phyloP scores from a whole-genome alignment of 257 asterid genomes.

The Ilex aquifolium region DNA sequence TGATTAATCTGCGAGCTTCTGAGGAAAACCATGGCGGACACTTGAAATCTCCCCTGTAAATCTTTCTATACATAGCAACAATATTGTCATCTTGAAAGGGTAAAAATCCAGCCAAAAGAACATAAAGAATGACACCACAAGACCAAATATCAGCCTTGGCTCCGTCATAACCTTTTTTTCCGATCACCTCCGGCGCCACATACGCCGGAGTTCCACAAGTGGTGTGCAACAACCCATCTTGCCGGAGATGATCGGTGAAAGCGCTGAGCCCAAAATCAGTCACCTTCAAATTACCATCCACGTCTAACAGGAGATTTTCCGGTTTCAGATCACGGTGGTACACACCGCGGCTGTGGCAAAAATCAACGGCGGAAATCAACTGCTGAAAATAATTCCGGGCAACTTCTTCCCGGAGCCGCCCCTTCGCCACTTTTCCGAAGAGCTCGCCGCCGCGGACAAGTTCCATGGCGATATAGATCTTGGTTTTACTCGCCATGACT shows the following conservation, averaged over 20 bases:
- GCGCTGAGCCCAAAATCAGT: slow-evolving; percentile 55
- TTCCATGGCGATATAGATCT: slow-evolving; percentile 53
- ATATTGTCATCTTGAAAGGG: slow-evolving; percentile 50
- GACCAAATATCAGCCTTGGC: slow-evolving; percentile 59
- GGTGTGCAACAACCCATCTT: slow-evolving; percentile 45
- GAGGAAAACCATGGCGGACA: slow-evolving; percentile 59
- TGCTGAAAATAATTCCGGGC: slow-evolving; percentile 53
- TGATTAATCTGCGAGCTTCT: slow-evolving; percentile 35
- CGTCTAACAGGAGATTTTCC: slow-evolving; percentile 41
- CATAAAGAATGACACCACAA: slow-evolving; percentile 45
- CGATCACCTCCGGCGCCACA: slow-evolving; percentile 53
- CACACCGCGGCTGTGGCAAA: slow-evolving; percentile 55
- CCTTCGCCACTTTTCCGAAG: slow-evolving; percentile 36
- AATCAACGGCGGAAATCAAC: slow-evolving; percentile 44
- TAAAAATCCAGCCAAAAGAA: slow-evolving; percentile 40
- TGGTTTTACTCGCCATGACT: slow-evolving; percentile 54
- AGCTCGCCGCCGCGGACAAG: slow-evolving; percentile 48
- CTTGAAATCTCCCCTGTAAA: slow-evolving; percentile 48
- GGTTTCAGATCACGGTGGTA: slow-evolving; percentile 51
- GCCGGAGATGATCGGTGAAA: slow-evolving; percentile 33
- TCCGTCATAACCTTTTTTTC: slow-evolving; percentile 50
- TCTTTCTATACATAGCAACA: slow-evolving; percentile 38
- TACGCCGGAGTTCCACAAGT: slow-evolving; percentile 54
- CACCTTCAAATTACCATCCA: slow-evolving; percentile 41
- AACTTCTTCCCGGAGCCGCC: slow-evolving; percentile 39